phyloP scores from a whole-genome alignment of 2,329 filamentous ascomycete species.

The Elsinoe necatrix region DNA sequence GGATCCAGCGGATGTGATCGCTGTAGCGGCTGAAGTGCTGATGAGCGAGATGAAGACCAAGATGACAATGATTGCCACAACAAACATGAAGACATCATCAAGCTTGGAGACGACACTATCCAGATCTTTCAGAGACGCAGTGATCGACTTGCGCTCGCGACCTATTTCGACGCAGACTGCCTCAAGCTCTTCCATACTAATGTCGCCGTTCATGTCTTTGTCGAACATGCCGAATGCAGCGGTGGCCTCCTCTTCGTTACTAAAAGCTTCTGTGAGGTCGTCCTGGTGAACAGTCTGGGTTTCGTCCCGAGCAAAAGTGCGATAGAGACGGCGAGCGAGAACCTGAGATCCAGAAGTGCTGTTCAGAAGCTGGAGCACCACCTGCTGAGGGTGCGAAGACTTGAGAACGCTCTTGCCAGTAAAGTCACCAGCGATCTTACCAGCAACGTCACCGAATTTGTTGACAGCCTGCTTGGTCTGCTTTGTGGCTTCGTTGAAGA shows the following conservation, averaged over 20 bases:
- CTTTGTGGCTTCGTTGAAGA: slow-evolving; percentile 60
- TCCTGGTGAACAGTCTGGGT: slow-evolving; percentile 69
- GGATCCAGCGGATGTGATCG: slow-evolving; percentile 81
- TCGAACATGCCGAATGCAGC: slow-evolving; percentile 89
- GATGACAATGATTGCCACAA: slow-evolving; percentile 70
- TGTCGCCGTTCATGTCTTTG: slow-evolving; percentile 93
- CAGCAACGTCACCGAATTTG: slow-evolving; percentile 78
- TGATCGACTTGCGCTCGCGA: slow-evolving; percentile 89
- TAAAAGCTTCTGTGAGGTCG: slow-evolving; percentile 70
- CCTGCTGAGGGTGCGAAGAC: slow-evolving; percentile 73
- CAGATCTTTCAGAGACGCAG: slow-evolving; percentile 85
- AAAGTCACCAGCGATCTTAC: slow-evolving; percentile 81
- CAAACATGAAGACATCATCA: slow-evolving; percentile 79
- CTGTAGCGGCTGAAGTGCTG: slow-evolving; percentile 80
- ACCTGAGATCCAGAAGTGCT: slow-evolving; percentile 69
- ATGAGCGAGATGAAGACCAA: slow-evolving; percentile 85
- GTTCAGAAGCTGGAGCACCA: slow-evolving; percentile 68
- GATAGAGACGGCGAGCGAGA: slow-evolving; percentile 77
- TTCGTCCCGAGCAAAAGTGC: slow-evolving; percentile 68
- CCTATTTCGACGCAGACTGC: slow-evolving; percentile 90
- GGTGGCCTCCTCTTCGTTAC: slow-evolving; percentile 75
- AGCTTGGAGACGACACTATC: slow-evolving; percentile 89
- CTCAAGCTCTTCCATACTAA: slow-evolving; percentile 90
- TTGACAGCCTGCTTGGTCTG: slow-evolving; percentile 67
- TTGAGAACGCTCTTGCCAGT: slow-evolving; percentile 63